Evolutionary conservation across 164 flowering plant genomes (phyloP), one percentile per base, ranked within the genome.

Genomic region (Tetrastigma voinierianum): DNA sequence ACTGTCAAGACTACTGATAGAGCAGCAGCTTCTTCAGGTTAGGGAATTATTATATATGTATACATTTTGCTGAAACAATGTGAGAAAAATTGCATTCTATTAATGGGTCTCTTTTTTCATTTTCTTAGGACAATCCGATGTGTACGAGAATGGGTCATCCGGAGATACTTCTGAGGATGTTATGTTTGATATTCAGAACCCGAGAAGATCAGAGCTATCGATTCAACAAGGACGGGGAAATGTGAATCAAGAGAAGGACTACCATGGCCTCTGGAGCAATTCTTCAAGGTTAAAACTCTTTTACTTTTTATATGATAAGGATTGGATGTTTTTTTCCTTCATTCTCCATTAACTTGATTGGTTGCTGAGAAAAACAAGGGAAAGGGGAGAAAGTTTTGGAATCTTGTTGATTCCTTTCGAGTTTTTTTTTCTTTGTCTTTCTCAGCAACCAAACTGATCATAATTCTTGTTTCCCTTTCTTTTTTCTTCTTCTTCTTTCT

Each of bases 1-100:
- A 95, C 99, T 0, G 91, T 95, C 57, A 95, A 92, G 83, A 92
- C 97, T 0, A 95, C 99, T 1, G 99, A 95, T 65, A 84, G 85
- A 77, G 86, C 94, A 23, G 88, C 93, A 20, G 90, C 87, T 69
- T 80, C 92, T 74, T 87, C 98, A 64, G 98, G 98, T 94, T 65
- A 57, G 17, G 44, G 1, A 19, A 18, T 57, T 45, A n/a, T n/a
- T 32, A 0, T 2, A 4, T 7, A 32, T 2, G 40, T 32, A 4
- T 32, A 32, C 40, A 3, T 32, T 32, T 4, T 32, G 40, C 6
- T 32, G 40, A 32, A 32, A 2, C 6, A 32, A 32, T 32, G 40
- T 7, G 40, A 32, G 40, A 32, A 32, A 32, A 32, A 32, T 32
- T 0, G 40, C 40, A 32, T 32, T 32, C 40, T 32, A 32, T 32